Base-by-base conservation (phyloP, 1,139 yeast genomes). In the Diutina pseudorugosa region DNA sequence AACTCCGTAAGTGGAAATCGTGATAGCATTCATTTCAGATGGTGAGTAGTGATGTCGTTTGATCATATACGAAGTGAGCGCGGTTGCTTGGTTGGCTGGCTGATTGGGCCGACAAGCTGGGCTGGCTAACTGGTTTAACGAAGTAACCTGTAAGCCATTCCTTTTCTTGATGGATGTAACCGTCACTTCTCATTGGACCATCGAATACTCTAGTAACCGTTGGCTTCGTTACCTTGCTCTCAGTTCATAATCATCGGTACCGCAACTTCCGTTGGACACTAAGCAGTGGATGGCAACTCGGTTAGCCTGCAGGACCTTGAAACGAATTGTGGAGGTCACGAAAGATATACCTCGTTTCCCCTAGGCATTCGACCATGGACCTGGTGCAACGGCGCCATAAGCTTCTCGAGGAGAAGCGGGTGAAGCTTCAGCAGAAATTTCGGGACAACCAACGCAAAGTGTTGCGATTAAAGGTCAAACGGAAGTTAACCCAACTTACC, bases 381-480 rank as follows among this genome's bases (percentile, higher is more conserved):
- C 30, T 16, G 23, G 42, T 36, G 14, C 25, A 36, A 20, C 50
- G 50, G 27, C 42, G 50, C 11, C 50, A 47, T 14, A 19, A 47
- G 19, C 50, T 47, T 18, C 30, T 65, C 9, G 53, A 57, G 14
- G 58, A 59, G 41, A 59, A 54, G 44, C 45, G 62, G 14, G 48
- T 36, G 18, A 51, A 52, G 18, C 55, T 61, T 30, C 60, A 59
- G 44, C 52, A 52, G 21, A 54, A 56, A 33, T 55, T 58, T 21
- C 52, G 55, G 20, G 45, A 49, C 2, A 43, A 55, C 9, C 53
- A 55, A 25, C 48, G 52, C 18, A 55, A 56, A 33, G 54, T 54
- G 40, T 14, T 41, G 36, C 36, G 16, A 14, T 9, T 20, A 7
- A 45, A 47, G 7, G 21, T 23, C 21, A 33, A 25, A 12, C 47